Percentiles rank a stretch among this genome's conserved stretches.
Conservation (phyloP, 2,329 filamentous ascomycete genomes). For the Xylaria arbuscula region DNA sequence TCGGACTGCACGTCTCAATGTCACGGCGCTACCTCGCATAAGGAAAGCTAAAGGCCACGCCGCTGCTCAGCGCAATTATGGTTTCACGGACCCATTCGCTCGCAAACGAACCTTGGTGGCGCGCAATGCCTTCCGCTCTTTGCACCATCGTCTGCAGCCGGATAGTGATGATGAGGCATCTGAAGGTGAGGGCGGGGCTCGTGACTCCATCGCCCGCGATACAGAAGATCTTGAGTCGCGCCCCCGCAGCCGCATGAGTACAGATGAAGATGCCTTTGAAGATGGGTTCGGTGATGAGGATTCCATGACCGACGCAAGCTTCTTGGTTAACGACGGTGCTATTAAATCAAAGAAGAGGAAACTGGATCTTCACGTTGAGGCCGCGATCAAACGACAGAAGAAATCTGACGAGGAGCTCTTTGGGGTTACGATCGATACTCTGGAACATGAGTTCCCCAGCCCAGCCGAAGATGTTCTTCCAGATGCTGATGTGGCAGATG, state of each 20-base stretch:
- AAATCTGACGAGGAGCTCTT: slow-evolving; percentile 84
- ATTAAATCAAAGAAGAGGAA: slow-evolving; percentile 76
- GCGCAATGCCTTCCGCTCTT: slow-evolving; percentile 75
- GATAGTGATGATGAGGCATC: slow-evolving; percentile 83
- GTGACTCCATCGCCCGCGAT: slow-evolving; percentile 72
- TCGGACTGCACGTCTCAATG: slow-evolving; percentile 66
- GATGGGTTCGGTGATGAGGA: slow-evolving; percentile 69
- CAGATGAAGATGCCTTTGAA: slow-evolving; percentile 66
- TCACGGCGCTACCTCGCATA: slow-evolving; percentile 78
- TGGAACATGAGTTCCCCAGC: slow-evolving; percentile 62
- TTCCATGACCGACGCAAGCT: slow-evolving; percentile 78
- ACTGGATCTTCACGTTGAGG: slow-evolving; percentile 74
- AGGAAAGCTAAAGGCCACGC: slow-evolving; percentile 72
- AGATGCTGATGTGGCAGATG: slow-evolving; percentile 60
- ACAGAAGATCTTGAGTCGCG: slow-evolving; percentile 89
- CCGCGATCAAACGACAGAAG: slow-evolving; percentile 81
- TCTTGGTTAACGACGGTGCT: slow-evolving; percentile 68
- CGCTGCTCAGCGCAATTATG: slow-evolving; percentile 68
- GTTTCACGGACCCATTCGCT: slow-evolving; percentile 75
- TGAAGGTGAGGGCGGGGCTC: slow-evolving; percentile 74
- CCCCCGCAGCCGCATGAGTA: slow-evolving; percentile 78
- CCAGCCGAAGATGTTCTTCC: slow-evolving; percentile 63
- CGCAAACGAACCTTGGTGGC: slow-evolving; percentile 68
- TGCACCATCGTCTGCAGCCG: slow-evolving; percentile 82
- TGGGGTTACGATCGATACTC: slow-evolving; percentile 67